Conservation (phyloP, 805 yeast genomes). For the Scheffersomyces lignosus region DNA sequence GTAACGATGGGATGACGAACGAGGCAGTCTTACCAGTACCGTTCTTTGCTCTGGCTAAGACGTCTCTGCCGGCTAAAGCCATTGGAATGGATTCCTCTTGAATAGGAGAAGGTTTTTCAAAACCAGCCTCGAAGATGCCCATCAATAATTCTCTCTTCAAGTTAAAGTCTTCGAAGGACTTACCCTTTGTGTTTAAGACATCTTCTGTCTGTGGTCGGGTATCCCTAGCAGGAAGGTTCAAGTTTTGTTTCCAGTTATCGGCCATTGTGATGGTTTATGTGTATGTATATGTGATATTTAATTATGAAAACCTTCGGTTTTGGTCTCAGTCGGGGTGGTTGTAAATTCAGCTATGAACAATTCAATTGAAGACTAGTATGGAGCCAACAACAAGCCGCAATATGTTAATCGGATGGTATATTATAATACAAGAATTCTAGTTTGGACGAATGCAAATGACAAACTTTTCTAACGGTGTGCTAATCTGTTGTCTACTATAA, state of each 20-base stretch:
- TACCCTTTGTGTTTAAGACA: slow-evolving; percentile 88
- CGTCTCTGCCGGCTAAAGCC: slow-evolving; percentile 92
- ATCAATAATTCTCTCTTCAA: slow-evolving; percentile 89
- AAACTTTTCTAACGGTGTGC: too few relatives aligned
- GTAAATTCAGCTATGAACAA: too few relatives aligned
- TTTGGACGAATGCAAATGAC: too few relatives aligned
- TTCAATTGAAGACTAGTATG: too few relatives aligned
- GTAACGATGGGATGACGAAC: slow-evolving; percentile 89
- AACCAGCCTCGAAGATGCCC: slow-evolving; percentile 99
- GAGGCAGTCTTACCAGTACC: slow-evolving; percentile 99
- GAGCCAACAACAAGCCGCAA: too few relatives aligned
- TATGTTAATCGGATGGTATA: too few relatives aligned
- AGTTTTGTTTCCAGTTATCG: slow-evolving; percentile 70
- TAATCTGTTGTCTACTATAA: too few relatives aligned
- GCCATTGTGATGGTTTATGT: too few relatives aligned
- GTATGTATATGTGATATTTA: too few relatives aligned
- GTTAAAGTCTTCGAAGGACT: slow-evolving; percentile 86
- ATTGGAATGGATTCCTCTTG: slow-evolving; percentile 97
- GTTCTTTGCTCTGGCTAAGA: slow-evolving; percentile 95
- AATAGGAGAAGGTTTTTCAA: slow-evolving; percentile 96
- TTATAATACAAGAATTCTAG: too few relatives aligned
- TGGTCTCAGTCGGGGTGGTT: too few relatives aligned
- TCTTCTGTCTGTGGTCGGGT: slow-evolving; percentile 97
- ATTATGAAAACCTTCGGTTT: too few relatives aligned
- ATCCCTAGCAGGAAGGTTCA: slow-evolving; percentile 81